Conservation (phyloP, 352 stramenopile genomes). For the Pythium phragmitis region DNA sequence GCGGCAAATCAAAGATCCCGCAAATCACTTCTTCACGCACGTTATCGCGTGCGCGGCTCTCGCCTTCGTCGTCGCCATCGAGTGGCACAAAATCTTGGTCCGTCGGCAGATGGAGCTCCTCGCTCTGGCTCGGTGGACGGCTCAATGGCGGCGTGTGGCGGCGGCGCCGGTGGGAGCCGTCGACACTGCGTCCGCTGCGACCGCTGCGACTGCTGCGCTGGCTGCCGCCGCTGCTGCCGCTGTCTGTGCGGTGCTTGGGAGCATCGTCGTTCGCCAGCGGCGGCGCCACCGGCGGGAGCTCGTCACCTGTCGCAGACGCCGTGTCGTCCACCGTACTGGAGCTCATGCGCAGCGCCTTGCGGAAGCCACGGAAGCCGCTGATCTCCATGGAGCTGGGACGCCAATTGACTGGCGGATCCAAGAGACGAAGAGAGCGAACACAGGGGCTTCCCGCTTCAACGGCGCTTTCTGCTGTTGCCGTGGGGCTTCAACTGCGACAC, state of each 20-base stretch:
- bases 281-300: neutral
- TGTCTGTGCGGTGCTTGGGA: constrained; percentile 19
- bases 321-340: neutral
- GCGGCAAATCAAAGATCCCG: constrained; percentile 82
- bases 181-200: constrained; percentile 21
- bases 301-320: constrained; percentile 8
- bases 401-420: neutral
- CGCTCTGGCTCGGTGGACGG: neutral
- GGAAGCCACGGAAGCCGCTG: constrained; percentile 30
- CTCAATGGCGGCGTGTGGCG: neutral
- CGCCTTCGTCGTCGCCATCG: constrained; percentile 24
- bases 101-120: constrained; percentile 38
- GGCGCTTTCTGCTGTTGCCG: neutral
- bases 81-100: constrained; percentile 52
- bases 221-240: constrained; percentile 30
- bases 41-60: constrained; percentile 41
- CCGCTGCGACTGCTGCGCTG: constrained; percentile 20
- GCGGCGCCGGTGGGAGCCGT: constrained; percentile 3
- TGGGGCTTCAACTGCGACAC: constrained; percentile 12
- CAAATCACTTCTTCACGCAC: constrained; percentile 83
- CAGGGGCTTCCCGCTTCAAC: neutral
- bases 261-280: neutral
- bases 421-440: constrained; percentile 5
- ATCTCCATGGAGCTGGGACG: constrained; percentile 24
- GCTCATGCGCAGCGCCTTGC: constrained; percentile 30